Evolutionary conservation across 371 early-diverging fungal genomes (phyloP).

Genomic region (Catenaria anguillulae): DNA sequence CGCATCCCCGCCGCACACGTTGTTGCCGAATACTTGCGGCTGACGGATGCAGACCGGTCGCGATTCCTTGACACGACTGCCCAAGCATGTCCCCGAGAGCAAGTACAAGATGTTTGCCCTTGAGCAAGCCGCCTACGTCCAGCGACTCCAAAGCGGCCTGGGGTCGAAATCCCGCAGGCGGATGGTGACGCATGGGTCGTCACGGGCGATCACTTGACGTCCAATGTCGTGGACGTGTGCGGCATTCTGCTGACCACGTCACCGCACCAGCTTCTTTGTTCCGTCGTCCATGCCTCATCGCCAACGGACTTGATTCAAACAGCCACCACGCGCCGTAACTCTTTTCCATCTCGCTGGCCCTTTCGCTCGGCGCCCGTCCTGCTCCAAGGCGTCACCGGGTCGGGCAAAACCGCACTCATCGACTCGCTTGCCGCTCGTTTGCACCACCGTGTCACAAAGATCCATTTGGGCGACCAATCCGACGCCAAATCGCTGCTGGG

Average conservation of each 20-base stretch:
- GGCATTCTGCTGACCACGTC: slow-evolving; percentile 10
- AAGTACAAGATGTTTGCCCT: neutral
- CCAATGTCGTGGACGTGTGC: slow-evolving; percentile 9
- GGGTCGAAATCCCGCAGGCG: too few relatives aligned
- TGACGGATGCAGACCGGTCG: neutral
- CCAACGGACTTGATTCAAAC: slow-evolving; percentile 67
- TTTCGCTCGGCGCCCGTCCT: slow-evolving; percentile 79
- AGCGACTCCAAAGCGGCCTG: neutral
- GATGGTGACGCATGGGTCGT: neutral
- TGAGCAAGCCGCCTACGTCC: neutral
- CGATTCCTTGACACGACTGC: too few relatives aligned
- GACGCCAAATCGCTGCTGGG: slow-evolving; percentile 95
- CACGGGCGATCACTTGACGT: slow-evolving; percentile 4
- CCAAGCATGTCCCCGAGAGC: neutral
- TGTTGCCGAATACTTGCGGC: neutral
- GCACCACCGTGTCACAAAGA: slow-evolving; percentile 65
- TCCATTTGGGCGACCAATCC: slow-evolving; percentile 97
- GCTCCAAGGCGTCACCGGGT: slow-evolving; percentile 82
- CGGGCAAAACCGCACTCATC: slow-evolving; percentile 95
- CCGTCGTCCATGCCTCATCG: too few relatives aligned
- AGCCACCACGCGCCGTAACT: slow-evolving; percentile 56
- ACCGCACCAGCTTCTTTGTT: too few relatives aligned
- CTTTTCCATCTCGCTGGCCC: slow-evolving; percentile 64
- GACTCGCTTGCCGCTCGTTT: too few relatives aligned
- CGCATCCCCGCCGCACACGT: neutral